Percentiles rank a stretch among this genome's conserved stretches.
Conservation (phyloP, 2,329 filamentous ascomycete genomes). For the Rutstroemia sp. region DNA sequence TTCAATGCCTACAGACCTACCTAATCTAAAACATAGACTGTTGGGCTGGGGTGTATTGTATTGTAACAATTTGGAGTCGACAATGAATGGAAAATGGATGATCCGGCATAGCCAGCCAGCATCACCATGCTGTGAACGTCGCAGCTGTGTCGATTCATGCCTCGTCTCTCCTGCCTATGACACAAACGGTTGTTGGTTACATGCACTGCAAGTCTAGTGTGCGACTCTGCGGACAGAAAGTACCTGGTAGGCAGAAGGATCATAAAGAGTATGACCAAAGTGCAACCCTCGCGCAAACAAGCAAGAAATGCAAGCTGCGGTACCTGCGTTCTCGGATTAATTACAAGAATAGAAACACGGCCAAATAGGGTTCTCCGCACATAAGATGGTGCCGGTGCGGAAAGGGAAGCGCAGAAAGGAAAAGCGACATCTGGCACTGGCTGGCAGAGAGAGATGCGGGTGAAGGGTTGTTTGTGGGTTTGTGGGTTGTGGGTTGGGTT, state of each 20-base stretch:
- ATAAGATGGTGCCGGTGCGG: neutral
- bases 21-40: too few species aligned
- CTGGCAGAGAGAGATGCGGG: neutral
- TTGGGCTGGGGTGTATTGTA: too few species aligned
- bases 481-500: too few species aligned
- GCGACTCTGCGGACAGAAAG: too few species aligned
- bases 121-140: neutral
- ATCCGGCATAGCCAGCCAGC: too few species aligned
- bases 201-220: neutral
- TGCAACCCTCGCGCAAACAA: neutral
- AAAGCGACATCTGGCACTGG: too few species aligned
- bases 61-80: too few species aligned
- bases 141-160: neutral
- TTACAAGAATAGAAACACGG: neutral
- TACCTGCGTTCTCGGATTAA: conserved; percentile 2
- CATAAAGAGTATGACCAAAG: conserved; percentile 1
- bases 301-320: conserved; percentile 2
- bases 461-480: too few species aligned
- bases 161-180: too few species aligned
- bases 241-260: neutral
- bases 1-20: too few species aligned
- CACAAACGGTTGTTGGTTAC: too few species aligned
- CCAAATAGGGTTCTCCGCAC: conserved; percentile 5
- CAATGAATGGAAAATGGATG: too few species aligned
- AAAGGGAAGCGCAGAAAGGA: neutral